Base-by-base conservation (phyloP, 2,329 filamentous ascomycete genomes). In the Zasmidium cellare region DNA sequence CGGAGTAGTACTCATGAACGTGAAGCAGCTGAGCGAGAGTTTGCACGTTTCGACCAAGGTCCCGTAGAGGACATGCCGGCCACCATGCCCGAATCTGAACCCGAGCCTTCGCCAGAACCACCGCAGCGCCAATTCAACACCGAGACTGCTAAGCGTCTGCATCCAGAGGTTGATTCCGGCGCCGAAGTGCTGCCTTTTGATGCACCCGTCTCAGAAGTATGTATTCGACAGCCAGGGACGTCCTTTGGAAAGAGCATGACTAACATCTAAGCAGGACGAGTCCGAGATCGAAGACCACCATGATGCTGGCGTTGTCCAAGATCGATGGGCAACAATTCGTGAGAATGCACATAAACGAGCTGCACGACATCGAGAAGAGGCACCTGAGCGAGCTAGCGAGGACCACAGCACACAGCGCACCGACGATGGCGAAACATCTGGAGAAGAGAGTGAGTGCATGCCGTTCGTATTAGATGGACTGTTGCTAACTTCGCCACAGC, bases 301-400 rank as follows among this genome's bases (percentile, higher is more conserved):
- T 46, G 66, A 71, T 25, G 62, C 65, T 20, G 78, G 80, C 3
- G 77, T 78, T 12, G 72, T 69, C 35, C 74, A 89, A 63, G 92
- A 97, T 71, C 87, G 93, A 55, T 99, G 94, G 94, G 93, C 93
- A 0, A 91, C 96, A 75, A 97, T 97, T 65, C 86, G 92, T 65
- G 93, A 92, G 81, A 97, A 97, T 69, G 94, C 94, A 11, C 92
- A 92, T 2, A 89, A 94, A 61, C 84, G 92, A 59, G 90, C 89
- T 35, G 60, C 60, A 48, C 53, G 47, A 23, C 48, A 53, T 25
- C 57, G 59, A 28, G 51, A 60, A 19, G 82, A 81, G 54, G 57
- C 48, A 18, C 11, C n/a, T 14, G 45, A 51, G 22, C 82, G 86
- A 60, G 80, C 84, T 46, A 86, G 84, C 54, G 88, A 91, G 65